Percentiles rank a stretch among this genome's conserved stretches.
These are phyloP conservation scores for Epichloe aotearoae DNA, from an alignment of 2,329 filamentous ascomycete genomes.

Conservation along the genomic window DNA sequence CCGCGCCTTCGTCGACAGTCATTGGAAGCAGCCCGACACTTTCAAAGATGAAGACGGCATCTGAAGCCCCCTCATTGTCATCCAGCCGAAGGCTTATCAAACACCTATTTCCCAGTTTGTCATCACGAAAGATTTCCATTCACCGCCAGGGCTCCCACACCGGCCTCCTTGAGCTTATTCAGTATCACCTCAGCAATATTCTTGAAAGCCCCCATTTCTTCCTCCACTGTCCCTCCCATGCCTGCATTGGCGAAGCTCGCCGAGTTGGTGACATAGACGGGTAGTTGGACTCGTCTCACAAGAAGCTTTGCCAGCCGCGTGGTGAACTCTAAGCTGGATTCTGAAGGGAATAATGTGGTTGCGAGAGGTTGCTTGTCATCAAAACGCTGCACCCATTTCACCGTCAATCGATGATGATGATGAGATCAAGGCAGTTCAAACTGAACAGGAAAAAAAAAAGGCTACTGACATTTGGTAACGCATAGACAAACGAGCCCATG, in stretches of 20 bases:
- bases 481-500: constrained; percentile 87
- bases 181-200: constrained; percentile 56
- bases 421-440: background rate
- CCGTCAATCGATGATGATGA: background rate
- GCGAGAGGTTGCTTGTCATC: constrained; percentile 51
- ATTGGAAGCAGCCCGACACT: too few relatives aligned
- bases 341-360: constrained; percentile 65
- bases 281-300: constrained; percentile 55
- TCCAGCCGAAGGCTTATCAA: too few relatives aligned
- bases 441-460: background rate
- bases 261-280: constrained; percentile 85
- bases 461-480: constrained; percentile 63
- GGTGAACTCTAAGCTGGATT: constrained; percentile 73
- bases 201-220: constrained; percentile 84
- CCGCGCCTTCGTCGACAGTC: too few relatives aligned
- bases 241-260: constrained; percentile 62
- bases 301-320: constrained; percentile 73
- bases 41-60: too few relatives aligned
- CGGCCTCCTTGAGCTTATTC: constrained; percentile 14
- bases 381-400: constrained; percentile 27
- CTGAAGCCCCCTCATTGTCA: too few relatives aligned
- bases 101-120: background rate
- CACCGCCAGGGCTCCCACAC: constrained; percentile 3
- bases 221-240: constrained; percentile 71
- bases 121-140: background rate